These are phyloP conservation scores for Colletotrichum neosansevieriae DNA, from an alignment of 2,329 filamentous ascomycete genomes.

Conservation along the genomic window DNA sequence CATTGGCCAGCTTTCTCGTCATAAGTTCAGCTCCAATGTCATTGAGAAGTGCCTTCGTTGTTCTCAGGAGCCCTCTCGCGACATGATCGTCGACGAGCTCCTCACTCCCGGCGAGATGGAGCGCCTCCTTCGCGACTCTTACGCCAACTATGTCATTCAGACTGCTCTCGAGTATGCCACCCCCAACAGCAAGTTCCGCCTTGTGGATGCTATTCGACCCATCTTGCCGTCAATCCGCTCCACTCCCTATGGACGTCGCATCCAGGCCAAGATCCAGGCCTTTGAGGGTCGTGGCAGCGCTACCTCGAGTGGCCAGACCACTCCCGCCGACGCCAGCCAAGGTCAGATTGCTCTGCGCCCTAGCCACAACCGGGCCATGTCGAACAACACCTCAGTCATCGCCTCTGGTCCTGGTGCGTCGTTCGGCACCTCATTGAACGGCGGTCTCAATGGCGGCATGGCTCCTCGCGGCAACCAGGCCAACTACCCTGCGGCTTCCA, in stretches of 20 bases:
- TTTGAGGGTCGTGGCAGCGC: conserved; percentile 63
- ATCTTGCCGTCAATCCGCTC: conserved; percentile 86
- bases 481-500: conserved; percentile 49
- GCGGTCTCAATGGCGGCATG: conserved; percentile 43
- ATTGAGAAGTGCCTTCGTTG: conserved; percentile 97
- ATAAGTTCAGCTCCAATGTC: conserved; percentile 99
- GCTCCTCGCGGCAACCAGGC: conserved; percentile 50
- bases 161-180: conserved; percentile 91
- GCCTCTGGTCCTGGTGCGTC: conserved; percentile 43
- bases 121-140: conserved; percentile 89
- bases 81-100: conserved; percentile 88
- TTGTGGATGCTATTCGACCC: conserved; percentile 88
- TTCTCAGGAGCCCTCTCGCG: conserved; percentile 78
- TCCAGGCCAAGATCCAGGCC: conserved; percentile 85
- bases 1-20: conserved; percentile 82
- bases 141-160: conserved; percentile 98
- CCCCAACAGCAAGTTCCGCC: conserved; percentile 75
- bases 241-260: conserved; percentile 94
- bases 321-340: conserved; percentile 64
- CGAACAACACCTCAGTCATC: conserved; percentile 54
- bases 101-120: conserved; percentile 81
- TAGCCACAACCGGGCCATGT: conserved; percentile 56
- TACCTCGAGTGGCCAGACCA: conserved; percentile 61
- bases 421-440: conserved; percentile 47
- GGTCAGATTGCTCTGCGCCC: conserved; percentile 66